phyloP scores from a whole-genome alignment of 306 rosid species.

The Sindora glabra region DNA sequence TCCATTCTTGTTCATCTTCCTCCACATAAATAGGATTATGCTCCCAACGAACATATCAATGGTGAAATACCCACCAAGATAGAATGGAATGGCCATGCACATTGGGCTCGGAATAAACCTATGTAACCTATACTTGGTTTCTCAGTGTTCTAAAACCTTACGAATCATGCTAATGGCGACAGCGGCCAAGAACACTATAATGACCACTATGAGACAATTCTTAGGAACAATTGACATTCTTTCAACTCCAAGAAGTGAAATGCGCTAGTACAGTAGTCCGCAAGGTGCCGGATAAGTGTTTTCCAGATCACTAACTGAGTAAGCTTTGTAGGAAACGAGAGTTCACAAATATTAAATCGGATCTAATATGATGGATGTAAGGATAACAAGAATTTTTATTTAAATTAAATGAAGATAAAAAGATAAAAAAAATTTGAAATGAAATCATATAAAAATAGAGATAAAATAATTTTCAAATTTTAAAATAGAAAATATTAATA shows the following conservation, averaged over 20 bases:
- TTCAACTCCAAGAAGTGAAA: background rate
- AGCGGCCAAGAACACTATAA: background rate
- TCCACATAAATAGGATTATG: slow-evolving; percentile 34
- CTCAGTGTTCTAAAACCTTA: background rate
- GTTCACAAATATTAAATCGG: no score
- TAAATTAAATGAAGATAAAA: no score
- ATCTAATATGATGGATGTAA: no score
- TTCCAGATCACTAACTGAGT: background rate
- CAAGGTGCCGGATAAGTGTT: background rate
- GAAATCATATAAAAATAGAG: no score
- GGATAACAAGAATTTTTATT: no score
- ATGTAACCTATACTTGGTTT: background rate
- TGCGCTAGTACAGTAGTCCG: background rate
- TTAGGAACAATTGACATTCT: background rate
- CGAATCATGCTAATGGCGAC: background rate
- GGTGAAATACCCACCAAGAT: background rate
- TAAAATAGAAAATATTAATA: no score
- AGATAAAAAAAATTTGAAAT: no score
- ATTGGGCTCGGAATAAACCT: background rate
- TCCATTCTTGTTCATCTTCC: slow-evolving; percentile 23
- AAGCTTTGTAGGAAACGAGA: background rate
- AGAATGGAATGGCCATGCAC: background rate
- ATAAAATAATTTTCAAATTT: no score
- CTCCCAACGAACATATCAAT: slow-evolving; percentile 16
- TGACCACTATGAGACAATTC: background rate